Evolutionary conservation across 2,329 filamentous ascomycete species (phyloP).

Genomic region (Pleoardoris graminearum): DNA sequence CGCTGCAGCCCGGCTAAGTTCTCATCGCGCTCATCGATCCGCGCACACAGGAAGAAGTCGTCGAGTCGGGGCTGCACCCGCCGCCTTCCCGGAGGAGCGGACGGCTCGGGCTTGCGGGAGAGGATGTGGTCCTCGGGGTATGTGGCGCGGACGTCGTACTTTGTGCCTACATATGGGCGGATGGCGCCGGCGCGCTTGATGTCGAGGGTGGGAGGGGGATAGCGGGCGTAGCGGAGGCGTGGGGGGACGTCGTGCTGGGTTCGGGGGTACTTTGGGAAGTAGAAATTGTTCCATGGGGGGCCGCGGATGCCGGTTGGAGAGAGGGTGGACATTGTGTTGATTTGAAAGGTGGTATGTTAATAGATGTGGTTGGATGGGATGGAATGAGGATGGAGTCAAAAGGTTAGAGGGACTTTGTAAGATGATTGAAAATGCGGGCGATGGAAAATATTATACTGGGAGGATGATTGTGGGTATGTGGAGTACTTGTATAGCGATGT

Average conservation of each 20-base stretch:
- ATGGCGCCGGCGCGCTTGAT: too few species aligned
- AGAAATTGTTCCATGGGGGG: background rate
- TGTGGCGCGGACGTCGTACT: constrained; percentile 13
- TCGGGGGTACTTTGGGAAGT: background rate
- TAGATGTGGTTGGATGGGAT: background rate
- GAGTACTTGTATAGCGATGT: too few species aligned
- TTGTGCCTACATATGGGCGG: background rate
- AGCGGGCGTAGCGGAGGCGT: background rate
- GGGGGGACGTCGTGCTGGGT: background rate
- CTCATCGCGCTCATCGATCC: too few species aligned
- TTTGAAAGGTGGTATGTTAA: background rate
- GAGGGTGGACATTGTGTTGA: background rate
- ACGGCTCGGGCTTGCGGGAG: background rate
- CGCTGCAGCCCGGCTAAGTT: too few species aligned
- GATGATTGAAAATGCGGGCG: background rate
- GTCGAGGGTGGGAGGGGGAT: background rate
- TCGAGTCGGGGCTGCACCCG: too few species aligned
- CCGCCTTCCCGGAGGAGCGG: too few species aligned
- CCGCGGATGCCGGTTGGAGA: background rate
- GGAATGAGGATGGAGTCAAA: too few species aligned
- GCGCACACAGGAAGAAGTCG: too few species aligned
- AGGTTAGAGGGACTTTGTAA: too few species aligned
- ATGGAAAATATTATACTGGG: background rate
- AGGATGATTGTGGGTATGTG: too few species aligned
- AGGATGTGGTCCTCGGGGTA: constrained; percentile 8